Percentiles rank a stretch among this genome's conserved stretches.
Evolutionary conservation across 345 rosid genomes (phyloP).

Genomic region (Lepidium didymum): DNA sequence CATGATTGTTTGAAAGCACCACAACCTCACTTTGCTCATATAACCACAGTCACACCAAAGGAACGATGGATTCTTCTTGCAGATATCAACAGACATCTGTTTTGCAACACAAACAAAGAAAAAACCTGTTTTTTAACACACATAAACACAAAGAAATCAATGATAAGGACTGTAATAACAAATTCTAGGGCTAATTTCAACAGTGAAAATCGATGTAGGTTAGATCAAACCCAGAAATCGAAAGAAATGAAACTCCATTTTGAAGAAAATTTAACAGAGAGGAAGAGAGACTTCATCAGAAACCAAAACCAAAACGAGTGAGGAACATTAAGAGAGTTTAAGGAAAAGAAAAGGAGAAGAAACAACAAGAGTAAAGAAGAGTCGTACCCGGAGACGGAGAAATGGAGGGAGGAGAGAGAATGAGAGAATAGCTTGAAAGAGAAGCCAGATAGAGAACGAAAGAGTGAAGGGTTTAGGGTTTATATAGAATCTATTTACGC

Average conservation of each 20-base stretch:
- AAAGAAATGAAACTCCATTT: background rate
- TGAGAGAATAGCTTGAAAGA: conserved; percentile 14
- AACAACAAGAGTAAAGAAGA: background rate
- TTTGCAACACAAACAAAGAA: background rate
- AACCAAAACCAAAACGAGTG: background rate
- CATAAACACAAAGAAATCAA: background rate
- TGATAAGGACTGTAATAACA: background rate
- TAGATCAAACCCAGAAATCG: conserved; percentile 12
- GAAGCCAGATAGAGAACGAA: conserved; percentile 1
- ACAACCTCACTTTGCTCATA: conserved; percentile 54
- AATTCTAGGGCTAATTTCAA: conserved; percentile 1
- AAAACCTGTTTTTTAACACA: background rate
- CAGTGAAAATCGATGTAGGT: background rate
- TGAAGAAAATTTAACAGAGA: background rate
- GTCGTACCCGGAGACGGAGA: background rate
- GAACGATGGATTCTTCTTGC: conserved; percentile 29
- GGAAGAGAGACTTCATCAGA: background rate
- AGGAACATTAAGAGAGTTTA: background rate
- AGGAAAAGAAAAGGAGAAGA: background rate
- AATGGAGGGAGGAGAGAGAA: conserved; percentile 5
- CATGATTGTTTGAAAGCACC: conserved; percentile 43
- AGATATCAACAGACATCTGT: conserved; percentile 27
- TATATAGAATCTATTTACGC: background rate
- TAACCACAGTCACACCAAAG: conserved; percentile 45
- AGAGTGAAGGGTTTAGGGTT: conserved; percentile 1